Conservation (phyloP, 176 grass and related monocot genomes). For the Elaeis guineensis region DNA sequence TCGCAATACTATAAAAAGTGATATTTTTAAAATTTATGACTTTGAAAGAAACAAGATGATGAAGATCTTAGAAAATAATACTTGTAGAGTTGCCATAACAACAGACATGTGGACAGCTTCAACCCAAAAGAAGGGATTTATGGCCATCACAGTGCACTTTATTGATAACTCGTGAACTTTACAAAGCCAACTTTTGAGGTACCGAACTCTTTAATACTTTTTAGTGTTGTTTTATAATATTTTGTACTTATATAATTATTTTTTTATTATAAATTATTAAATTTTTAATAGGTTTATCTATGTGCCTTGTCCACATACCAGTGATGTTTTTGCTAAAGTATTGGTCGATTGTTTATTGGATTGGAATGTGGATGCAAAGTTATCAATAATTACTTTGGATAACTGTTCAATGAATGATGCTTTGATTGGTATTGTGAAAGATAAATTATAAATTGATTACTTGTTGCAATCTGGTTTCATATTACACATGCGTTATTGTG, state of each 20-base stretch:
- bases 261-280: neutral
- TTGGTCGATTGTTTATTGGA: no score
- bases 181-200: conserved; percentile 5
- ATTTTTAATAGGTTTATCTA: conserved; percentile 7
- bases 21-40: conserved; percentile 6
- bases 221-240: neutral
- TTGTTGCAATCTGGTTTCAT: no score
- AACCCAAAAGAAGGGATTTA: conserved; percentile 6
- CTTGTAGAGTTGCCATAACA: conserved; percentile 1
- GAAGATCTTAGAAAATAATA: neutral
- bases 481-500: no score
- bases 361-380: no score
- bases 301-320: conserved; percentile 16
- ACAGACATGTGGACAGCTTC: neutral
- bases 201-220: neutral
- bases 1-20: no score
- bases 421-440: no score
- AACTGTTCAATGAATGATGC: no score
- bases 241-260: neutral
- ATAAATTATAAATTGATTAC: no score
- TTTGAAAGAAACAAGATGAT: neutral
- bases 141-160: neutral
- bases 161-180: neutral
- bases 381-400: no score
- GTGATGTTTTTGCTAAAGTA: no score